Conservation (phyloP, 306 rosid species). For the Neltuma alba region DNA sequence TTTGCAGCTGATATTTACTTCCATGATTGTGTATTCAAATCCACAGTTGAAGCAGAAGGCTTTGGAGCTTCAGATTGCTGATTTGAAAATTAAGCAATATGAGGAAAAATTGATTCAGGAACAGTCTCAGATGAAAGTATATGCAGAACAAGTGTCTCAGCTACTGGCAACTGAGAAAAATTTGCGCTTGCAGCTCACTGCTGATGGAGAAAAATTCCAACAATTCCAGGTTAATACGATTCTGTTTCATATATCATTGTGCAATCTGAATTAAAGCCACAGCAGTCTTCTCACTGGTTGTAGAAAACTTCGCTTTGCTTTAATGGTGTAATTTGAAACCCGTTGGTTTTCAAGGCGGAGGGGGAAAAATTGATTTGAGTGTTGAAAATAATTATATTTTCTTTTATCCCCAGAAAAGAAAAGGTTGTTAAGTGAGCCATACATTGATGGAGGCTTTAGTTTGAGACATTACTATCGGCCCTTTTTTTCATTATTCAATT, state of each 20-base stretch:
- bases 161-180: slow-evolving; percentile 81
- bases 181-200: slow-evolving; percentile 77
- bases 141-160: slow-evolving; percentile 92
- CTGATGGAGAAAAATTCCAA: slow-evolving; percentile 96
- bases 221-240: slow-evolving; percentile 75
- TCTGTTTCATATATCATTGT: slow-evolving; percentile 22
- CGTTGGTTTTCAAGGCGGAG: background rate
- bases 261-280: slow-evolving; percentile 15
- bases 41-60: slow-evolving; percentile 86
- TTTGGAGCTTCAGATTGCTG: slow-evolving; percentile 91
- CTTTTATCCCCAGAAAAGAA: background rate
- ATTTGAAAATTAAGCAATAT: slow-evolving; percentile 79
- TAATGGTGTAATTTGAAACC: slow-evolving; percentile 9
- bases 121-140: slow-evolving; percentile 83
- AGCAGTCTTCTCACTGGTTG: slow-evolving; percentile 22
- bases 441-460: background rate
- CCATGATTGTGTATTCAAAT: slow-evolving; percentile 43
- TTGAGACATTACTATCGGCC: background rate
- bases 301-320: slow-evolving; percentile 20
- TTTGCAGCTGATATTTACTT: slow-evolving; percentile 22
- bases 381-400: slow-evolving; percentile 13
- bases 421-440: background rate
- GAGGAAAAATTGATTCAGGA: slow-evolving; percentile 87
- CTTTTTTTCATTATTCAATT: background rate
- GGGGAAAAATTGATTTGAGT: no score